Evolutionary conservation across 805 yeast genomes (phyloP).

Genomic region (Ogataea ganodermae): DNA sequence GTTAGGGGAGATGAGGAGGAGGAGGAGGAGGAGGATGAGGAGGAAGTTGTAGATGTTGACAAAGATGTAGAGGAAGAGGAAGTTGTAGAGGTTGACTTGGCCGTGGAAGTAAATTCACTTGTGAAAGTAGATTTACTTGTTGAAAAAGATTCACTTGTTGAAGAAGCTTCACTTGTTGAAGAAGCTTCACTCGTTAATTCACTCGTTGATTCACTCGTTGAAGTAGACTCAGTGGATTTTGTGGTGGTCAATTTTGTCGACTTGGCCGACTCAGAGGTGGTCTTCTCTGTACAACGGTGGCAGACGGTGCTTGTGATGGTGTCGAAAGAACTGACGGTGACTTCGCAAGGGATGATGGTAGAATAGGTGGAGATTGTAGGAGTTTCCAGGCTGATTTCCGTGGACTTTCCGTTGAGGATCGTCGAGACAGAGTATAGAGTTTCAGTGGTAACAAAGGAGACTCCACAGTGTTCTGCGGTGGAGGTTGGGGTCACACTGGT

Average conservation of each 20-base stretch:
- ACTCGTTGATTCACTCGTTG: neutral
- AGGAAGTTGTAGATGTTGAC: neutral
- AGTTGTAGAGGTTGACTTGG: neutral
- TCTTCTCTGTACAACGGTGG: constrained; percentile 8
- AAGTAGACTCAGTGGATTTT: neutral
- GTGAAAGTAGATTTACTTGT: neutral
- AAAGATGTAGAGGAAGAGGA: constrained; percentile 7
- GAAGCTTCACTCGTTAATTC: neutral
- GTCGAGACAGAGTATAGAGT: constrained; percentile 5
- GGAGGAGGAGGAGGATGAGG: neutral
- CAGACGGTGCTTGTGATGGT: constrained; percentile 15
- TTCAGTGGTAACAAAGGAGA: constrained; percentile 8
- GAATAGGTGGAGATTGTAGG: constrained; percentile 9
- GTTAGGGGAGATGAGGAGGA: neutral
- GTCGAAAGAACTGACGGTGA: constrained; percentile 7
- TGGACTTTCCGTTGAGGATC: neutral
- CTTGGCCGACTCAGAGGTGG: neutral
- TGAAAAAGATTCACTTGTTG: neutral
- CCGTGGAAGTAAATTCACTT: neutral
- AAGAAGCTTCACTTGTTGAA: neutral
- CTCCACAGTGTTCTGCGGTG: constrained; percentile 8
- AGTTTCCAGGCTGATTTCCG: neutral
- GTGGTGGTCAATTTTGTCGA: neutral
- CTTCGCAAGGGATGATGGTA: constrained; percentile 12
- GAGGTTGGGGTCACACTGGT: constrained; percentile 4